Percentiles rank a stretch among this genome's conserved stretches.
phyloP scores from a whole-genome alignment of 805 yeast species.

The Wickerhamomyces kurtzmanii region DNA sequence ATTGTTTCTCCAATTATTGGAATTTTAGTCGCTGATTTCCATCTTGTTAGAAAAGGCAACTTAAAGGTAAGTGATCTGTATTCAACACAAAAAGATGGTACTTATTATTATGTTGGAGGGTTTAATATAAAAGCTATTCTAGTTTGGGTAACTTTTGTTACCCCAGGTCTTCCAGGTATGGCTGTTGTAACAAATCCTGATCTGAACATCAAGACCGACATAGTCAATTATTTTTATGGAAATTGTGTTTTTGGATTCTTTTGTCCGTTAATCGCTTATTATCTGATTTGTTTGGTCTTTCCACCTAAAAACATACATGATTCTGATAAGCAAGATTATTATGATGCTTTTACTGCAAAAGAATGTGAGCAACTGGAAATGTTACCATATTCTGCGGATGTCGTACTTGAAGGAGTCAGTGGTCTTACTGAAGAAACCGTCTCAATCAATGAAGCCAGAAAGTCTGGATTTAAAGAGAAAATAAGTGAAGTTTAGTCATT shows the following conservation, averaged over 20 bases:
- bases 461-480: too few species aligned
- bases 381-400: not conserved
- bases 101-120: slow-evolving; percentile 29
- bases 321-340: slow-evolving; percentile 20
- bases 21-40: slow-evolving; percentile 30
- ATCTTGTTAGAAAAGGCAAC: slow-evolving; percentile 21
- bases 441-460: too few species aligned
- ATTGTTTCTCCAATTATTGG: slow-evolving; percentile 28
- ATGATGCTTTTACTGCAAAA: slow-evolving; percentile 22
- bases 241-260: slow-evolving; percentile 15
- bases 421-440: too few species aligned
- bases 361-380: slow-evolving; percentile 20
- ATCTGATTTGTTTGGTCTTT: slow-evolving; percentile 12
- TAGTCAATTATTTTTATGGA: slow-evolving; percentile 2
- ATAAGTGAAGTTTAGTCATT: too few species aligned
- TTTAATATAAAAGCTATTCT: slow-evolving; percentile 26
- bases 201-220: slow-evolving; percentile 1
- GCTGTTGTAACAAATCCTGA: slow-evolving; percentile 17
- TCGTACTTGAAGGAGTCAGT: too few species aligned
- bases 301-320: slow-evolving; percentile 17
- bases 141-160: slow-evolving; percentile 19
- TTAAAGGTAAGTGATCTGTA: slow-evolving; percentile 23
- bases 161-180: slow-evolving; percentile 14
- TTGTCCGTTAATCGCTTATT: slow-evolving; percentile 14
- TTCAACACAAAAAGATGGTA: slow-evolving; percentile 18